These are phyloP conservation scores for Leishmania tropica DNA, from an alignment of 208 protist genomes.

Conservation along the genomic window DNA sequence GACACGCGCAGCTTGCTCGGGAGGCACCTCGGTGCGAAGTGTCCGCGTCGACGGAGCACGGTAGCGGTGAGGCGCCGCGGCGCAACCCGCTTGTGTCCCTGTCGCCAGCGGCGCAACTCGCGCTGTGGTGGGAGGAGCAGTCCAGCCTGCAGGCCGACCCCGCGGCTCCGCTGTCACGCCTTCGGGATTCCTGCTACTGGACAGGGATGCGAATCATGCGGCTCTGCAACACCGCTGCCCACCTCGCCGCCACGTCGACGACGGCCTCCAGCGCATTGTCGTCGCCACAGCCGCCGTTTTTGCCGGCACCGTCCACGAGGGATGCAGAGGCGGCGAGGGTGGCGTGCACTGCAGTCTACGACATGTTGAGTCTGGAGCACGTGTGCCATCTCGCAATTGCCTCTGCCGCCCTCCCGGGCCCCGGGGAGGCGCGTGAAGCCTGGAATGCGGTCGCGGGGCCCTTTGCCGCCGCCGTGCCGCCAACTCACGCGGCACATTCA, in stretches of 20 bases:
- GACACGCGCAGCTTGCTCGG: constrained; percentile 3
- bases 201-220: neutral
- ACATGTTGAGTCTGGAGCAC: constrained; percentile 4
- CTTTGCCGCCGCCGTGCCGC: neutral
- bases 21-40: neutral
- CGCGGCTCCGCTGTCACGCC: neutral
- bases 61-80: neutral
- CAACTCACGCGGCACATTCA: neutral
- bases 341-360: constrained; percentile 11
- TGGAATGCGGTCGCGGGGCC: neutral
- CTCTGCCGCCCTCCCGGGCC: neutral
- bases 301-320: neutral
- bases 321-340: neutral
- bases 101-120: neutral
- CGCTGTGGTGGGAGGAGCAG: constrained; percentile 2
- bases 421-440: neutral
- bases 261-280: neutral
- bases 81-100: neutral
- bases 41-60: neutral
- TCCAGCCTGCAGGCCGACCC: neutral
- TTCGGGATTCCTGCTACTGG: constrained; percentile 1
- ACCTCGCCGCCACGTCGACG: neutral
- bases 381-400: constrained; percentile 26
- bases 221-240: constrained; percentile 6
- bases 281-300: neutral